Evolutionary conservation across 192 early-diverging fungal genomes (phyloP).

Genomic region (Mycoemilia scoparia): DNA sequence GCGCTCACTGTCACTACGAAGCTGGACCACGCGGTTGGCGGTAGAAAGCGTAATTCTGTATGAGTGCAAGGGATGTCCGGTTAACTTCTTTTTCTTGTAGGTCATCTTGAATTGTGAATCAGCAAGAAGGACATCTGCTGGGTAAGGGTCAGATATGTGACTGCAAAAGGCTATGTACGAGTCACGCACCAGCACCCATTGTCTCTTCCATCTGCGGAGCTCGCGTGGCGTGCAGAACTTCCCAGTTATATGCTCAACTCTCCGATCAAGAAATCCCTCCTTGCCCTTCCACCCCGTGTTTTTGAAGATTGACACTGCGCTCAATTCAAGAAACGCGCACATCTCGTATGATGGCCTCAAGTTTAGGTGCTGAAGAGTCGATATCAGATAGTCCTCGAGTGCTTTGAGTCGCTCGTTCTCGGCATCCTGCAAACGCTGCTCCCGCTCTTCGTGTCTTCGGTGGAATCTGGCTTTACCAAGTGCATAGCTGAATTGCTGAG

Average conservation of each 20-base stretch:
- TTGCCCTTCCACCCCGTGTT: constrained; percentile 77
- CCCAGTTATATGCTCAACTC: constrained; percentile 32
- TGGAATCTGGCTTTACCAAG: constrained; percentile 17
- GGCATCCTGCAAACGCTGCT: constrained; percentile 15
- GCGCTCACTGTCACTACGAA: constrained; percentile 43
- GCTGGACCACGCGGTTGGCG: constrained; percentile 40
- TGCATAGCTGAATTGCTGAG: constrained; percentile 22
- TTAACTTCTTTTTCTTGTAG: constrained; percentile 21
- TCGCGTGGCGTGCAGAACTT: constrained; percentile 28
- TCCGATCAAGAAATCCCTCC: constrained; percentile 51
- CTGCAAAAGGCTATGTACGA: constrained; percentile 37
- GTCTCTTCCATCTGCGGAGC: constrained; percentile 34
- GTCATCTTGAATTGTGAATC: constrained; percentile 28
- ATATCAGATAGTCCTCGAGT: constrained; percentile 40
- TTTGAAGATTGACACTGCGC: constrained; percentile 48
- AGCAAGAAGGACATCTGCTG: constrained; percentile 28
- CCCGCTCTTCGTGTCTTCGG: constrained; percentile 3
- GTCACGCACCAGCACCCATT: constrained; percentile 61
- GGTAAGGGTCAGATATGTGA: constrained; percentile 27
- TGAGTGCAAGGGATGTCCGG: constrained; percentile 31
- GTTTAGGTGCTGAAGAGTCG: constrained; percentile 36
- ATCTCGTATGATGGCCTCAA: constrained; percentile 48
- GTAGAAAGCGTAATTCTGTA: constrained; percentile 44
- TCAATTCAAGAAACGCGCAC: constrained; percentile 59
- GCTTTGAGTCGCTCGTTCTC: constrained; percentile 31